Evolutionary conservation across 1,284 basidiomycete species (phyloP).

Genomic region (Paramarasmius palmivorus): DNA sequence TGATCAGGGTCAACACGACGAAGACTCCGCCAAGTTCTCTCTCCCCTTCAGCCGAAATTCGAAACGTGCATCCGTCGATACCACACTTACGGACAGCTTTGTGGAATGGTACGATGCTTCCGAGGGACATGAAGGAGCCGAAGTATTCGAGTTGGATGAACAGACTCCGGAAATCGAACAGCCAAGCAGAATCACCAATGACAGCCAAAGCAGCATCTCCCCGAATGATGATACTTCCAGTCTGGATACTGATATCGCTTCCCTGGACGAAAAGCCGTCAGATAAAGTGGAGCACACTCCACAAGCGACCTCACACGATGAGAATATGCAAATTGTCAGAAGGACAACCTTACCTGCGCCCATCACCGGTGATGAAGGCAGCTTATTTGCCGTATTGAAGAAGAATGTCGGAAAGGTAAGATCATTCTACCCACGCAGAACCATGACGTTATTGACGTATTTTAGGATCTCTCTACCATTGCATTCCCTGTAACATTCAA

Average conservation of each 20-base stretch:
- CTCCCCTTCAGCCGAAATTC: conserved; percentile 37
- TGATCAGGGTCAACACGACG: conserved; percentile 18
- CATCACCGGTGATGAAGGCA: conserved; percentile 82
- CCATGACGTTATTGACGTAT: conserved; percentile 4
- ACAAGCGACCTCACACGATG: conserved; percentile 12
- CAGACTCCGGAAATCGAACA: conserved; percentile 44
- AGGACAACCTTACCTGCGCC: conserved; percentile 67
- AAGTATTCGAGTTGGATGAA: conserved; percentile 69
- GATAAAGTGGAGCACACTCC: conserved; percentile 14
- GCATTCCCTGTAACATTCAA: conserved; percentile 88
- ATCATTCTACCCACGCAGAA: conserved; percentile 11
- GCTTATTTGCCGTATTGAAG: conserved; percentile 83
- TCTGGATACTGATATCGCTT: conserved; percentile 44
- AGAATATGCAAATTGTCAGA: conserved; percentile 40
- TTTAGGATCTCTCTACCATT: conserved; percentile 82
- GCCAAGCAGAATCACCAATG: conserved; percentile 37
- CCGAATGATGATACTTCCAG: conserved; percentile 44
- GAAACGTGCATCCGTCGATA: conserved; percentile 51
- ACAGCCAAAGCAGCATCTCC: conserved; percentile 39
- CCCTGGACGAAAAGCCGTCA: conserved; percentile 29
- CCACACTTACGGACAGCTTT: conserved; percentile 56
- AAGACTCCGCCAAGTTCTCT: conserved; percentile 21
- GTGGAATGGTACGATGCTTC: conserved; percentile 78
- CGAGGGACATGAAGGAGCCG: conserved; percentile 51
- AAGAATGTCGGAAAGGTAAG: conserved; percentile 90